phyloP scores from a whole-genome alignment of 768 basidiomycete genomes.

The Tremella yokohamensis region DNA sequence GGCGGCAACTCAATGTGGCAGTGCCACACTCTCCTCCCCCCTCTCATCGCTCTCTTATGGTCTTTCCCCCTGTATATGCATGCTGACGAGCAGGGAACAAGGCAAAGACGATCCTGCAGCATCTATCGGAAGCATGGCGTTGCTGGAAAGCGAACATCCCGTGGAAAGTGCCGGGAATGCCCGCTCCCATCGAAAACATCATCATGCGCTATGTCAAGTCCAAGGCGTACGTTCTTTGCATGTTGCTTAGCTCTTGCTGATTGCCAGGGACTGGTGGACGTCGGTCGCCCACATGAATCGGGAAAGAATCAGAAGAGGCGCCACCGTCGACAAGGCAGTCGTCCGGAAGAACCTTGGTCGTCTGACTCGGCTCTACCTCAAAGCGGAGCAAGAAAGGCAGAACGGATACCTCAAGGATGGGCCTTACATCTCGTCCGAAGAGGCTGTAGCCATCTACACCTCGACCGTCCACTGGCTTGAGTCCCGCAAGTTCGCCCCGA shows the following conservation, averaged over 20 bases:
- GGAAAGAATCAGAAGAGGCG: constrained; percentile 72
- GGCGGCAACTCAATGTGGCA: no score
- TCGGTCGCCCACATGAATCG: constrained; percentile 94
- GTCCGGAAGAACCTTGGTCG: constrained; percentile 99
- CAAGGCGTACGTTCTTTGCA: constrained; percentile 98
- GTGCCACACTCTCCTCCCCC: no score
- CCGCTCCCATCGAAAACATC: constrained; percentile 96
- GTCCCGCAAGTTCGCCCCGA: constrained; percentile 91
- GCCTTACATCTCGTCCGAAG: constrained; percentile 97
- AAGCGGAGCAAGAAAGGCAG: constrained; percentile 98
- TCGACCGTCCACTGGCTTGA: constrained; percentile 99
- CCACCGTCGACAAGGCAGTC: constrained; percentile 70
- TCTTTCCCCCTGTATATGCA: neutral
- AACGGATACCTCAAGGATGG: constrained; percentile 99
- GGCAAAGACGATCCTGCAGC: constrained; percentile 98
- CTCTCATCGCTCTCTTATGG: neutral
- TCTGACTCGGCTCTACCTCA: constrained; percentile 92
- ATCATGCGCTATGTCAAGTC: constrained; percentile 98
- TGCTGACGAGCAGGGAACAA: constrained; percentile 60
- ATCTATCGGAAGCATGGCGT: constrained; percentile 96
- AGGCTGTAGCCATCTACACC: constrained; percentile 97
- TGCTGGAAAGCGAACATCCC: constrained; percentile 74
- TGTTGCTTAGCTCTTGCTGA: constrained; percentile 57
- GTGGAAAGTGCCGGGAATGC: constrained; percentile 99
- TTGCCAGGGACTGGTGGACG: constrained; percentile 88